Base-by-base conservation (phyloP, 768 basidiomycete genomes). In the Crucibulum laeve region DNA sequence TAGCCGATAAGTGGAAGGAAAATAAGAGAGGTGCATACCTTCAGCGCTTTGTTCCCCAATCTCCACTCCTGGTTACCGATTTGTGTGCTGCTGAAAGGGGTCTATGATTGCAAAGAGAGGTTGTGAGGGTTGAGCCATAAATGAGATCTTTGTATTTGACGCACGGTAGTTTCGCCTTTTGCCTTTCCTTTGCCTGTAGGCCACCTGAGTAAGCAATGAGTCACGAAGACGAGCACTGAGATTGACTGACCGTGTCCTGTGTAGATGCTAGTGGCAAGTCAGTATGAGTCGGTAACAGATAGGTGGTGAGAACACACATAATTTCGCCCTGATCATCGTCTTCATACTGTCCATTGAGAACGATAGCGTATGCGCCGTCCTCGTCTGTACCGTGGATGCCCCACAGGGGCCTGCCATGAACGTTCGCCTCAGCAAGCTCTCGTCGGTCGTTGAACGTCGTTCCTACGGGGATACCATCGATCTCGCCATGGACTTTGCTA, bases 31-130 rank as follows among this genome's bases (percentile, higher is more conserved):
- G 19, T 10, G 15, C 44, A 4, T 13, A 45, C 28, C 30, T n/a
- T 24, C 3, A 45, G 38, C 7, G 38, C 38, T 25, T 14, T 23
- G 18, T 45, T 45, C 7, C 38, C 44, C 38, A 17, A 22, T 26
- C 30, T 34, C 44, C 44, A 45, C 38, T 13, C 32, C 24, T 45
- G 44, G 28, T 45, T 30, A 25, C 44, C 44, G 22, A 45, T 30
- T 8, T 45, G 44, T 11, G 35, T 4, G 19, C 34, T 30, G 25
- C n/a, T 42, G 6, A n/a, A 30, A 30, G n/a, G n/a, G n/a, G 7
- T 30, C 28, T 30, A 30, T n/a, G 28, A n/a, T n/a, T n/a, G n/a
- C n/a, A n/a, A n/a, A n/a, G n/a, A n/a, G n/a, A n/a, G n/a, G n/a
- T n/a, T n/a, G n/a, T n/a, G n/a, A n/a, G n/a, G n/a, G n/a, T n/a